Base-by-base conservation (phyloP, 495 filamentous ascomycete species). In the Podospora anserina region DNA sequence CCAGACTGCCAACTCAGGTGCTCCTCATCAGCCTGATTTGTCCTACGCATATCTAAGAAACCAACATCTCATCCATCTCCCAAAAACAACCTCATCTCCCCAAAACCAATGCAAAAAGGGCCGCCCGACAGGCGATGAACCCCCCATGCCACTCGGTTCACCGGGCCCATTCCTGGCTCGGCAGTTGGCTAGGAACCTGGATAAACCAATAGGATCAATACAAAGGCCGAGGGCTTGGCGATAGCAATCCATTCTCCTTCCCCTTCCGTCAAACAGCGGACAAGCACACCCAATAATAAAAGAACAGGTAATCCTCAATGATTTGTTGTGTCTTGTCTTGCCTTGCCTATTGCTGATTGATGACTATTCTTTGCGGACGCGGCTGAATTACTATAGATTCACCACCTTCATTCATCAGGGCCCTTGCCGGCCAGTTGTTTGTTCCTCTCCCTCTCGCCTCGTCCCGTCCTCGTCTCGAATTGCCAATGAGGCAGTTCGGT, bases 261-360 rank as follows among this genome's bases (percentile, higher is more conserved):
- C 55, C 55, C 18, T 58, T 58, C 55, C 55, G 55, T 58, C 23
- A 4, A 49, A 11, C 1, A 19, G 55, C 23, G 55, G 23, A 58
- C n/a, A 26, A 26, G 55, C 55, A 58, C 55, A 23, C 23, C 23
- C 55, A 58, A 58, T 58, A 58, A 58, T 58, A 58, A 58, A 58
- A 26, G 55, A 58, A 58, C 55, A 20, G 55, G 23, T 58, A 26
- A 26, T 58, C 39, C 39, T 11, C 39, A 39, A 39, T 39, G 34
- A 39, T 39, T 39, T 39, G 11, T 39, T 23, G 23, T 23, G 23
- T 23, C 23, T 23, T 23, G 23, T 23, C 23, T 23, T 23, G 34
- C 11, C 34, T 39, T 39, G 5, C 34, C 34, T 39, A 39, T 39
- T 23, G 34, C 34, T 39, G 34, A 39, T 11, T 32, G 30, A 32